Base-by-base conservation (phyloP, 352 stramenopile genomes). In the Pythium apleroticum region DNA sequence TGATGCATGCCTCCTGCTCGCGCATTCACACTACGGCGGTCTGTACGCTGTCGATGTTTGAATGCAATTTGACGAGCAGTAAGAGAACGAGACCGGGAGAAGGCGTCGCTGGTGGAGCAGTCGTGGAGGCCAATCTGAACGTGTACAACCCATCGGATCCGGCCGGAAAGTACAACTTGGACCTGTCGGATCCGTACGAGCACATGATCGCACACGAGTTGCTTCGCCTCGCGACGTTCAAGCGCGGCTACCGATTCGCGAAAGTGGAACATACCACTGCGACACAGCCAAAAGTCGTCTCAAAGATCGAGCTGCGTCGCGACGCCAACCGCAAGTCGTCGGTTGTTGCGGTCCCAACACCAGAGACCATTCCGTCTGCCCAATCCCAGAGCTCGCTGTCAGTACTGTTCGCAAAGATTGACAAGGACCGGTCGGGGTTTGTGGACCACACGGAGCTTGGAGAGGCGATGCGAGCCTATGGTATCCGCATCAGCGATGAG, bases 181-280 rank as follows among this genome's bases (percentile, higher is more conserved):
- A 90, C 31, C 59, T 93, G n/a, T 74, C 70, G 17, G 80, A 90
- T 30, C 75, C 86, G 5, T 95, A 91, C 63, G 84, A 91, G 43
- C 66, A 83, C 63, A 89, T 90, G 73, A 84, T 95, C 19, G 80
- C 81, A 0, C 76, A 85, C 24, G 80, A 91, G 27, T 50, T 95
- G 20, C 71, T 93, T 6, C 82, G 82, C 3, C 56, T 93, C 7
- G 84, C 84, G 9, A 84, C 78, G 37, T 78, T 75, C 27, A 74
- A 89, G 19, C 37, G 52, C 1, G 77, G 73, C 17, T 91, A 80
- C 59, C 67, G 72, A 1, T 91, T 91, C 27, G 65, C 61, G 6
- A 80, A 66, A 27, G 65, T 92, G 12, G 81, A 90, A 69, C 76
- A 90, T 63, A 50, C 49, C 0, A 52, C 52, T 3, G 52, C 62